Base-by-base conservation (phyloP, 768 basidiomycete genomes). In the Pisolithus marmoratus region DNA sequence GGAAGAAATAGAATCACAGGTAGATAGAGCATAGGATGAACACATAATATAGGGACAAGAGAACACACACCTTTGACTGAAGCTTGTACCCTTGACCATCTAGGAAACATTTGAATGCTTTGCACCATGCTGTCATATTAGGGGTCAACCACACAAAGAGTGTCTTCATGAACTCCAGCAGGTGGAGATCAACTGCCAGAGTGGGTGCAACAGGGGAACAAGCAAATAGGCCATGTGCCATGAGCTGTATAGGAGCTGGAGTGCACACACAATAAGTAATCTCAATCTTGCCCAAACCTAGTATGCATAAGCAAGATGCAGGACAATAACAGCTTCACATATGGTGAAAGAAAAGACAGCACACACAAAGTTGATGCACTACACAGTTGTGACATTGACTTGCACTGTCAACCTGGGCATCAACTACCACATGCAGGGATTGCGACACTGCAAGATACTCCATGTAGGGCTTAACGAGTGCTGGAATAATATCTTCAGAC, bases 91-190 rank as follows among this genome's bases (percentile, higher is more conserved):
- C 53, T 24, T 47, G 48, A 12, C 20, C 40, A 38, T 42, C 46
- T 19, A 60, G 42, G 47, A 58, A 60, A 6, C 44, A 50, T 51
- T 60, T 49, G 5, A 60, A 36, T 14, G 54, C 53, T 31, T 54
- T n/a, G 38, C 54, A 56, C 40, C 45, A 51, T 4, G 57, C 50
- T 15, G 59, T 54, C 44, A 31, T 42, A 37, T 60, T 60, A 23
- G 27, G 27, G 7, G 27, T 29, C n/a, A n/a, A n/a, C n/a, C n/a
- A n/a, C n/a, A n/a, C n/a, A n/a, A n/a, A n/a, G n/a, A n/a, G n/a
- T n/a, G n/a, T n/a, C n/a, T n/a, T n/a, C n/a, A n/a, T 26, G 26
- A 71, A 70, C 37, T 67, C 62, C 24, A 71, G 48, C 22, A 71
- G 53, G 12, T 53, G 58, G n/a, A 70, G 31, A 46, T 70, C 64